Base-by-base conservation (phyloP, 2,329 filamentous ascomycete species). In the Fusarium nygamai region DNA sequence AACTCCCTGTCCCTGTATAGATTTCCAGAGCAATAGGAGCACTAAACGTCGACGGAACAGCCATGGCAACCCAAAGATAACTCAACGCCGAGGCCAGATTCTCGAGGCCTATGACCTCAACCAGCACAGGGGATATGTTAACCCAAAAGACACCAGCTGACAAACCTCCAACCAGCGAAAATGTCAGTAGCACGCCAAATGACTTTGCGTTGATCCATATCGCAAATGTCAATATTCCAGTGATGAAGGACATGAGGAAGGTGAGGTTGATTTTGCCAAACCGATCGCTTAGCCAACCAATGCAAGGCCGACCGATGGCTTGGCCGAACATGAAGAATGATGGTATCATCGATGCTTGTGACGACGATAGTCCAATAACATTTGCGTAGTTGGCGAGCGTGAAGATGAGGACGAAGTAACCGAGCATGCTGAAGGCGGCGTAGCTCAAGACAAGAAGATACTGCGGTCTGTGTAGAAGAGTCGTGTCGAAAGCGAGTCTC, bases 261-360 rank as follows among this genome's bases (percentile, higher is more conserved):
- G 91, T 89, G 81, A 92, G 89, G 71, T 92, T 92, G 73, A 93
- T 86, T 4, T 90, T 84, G 5, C 91, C 91, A 38, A 90, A 84
- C 1, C 82, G 82, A 76, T 93, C 91, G 11, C 54, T 57, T 3
- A 46, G 16, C 39, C 54, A 58, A 2, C 39, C 39, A 1, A 46
- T 58, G 22, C 29, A 58, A 9, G 39, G 54, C 4, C 38, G 17
- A 1, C 54, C 39, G 0, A 58, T 57, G 14, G 54, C 38, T 74
- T 92, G 89, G 0, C 91, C 91, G 2, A 92, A 81, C 72, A 92
- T 93, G 59, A 93, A 82, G 16, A 92, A 76, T 0, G 91, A 91
- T 8, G 87, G 87, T n/a, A 92, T 85, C 44, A 90, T 84, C 20
- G 88, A 87, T 1, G 89, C 91, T 78, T 93, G 90, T n/a, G 87